These are phyloP conservation scores for Lecanicillium sp. DNA, from an alignment of 2,329 filamentous ascomycete species.

Conservation along the genomic window DNA sequence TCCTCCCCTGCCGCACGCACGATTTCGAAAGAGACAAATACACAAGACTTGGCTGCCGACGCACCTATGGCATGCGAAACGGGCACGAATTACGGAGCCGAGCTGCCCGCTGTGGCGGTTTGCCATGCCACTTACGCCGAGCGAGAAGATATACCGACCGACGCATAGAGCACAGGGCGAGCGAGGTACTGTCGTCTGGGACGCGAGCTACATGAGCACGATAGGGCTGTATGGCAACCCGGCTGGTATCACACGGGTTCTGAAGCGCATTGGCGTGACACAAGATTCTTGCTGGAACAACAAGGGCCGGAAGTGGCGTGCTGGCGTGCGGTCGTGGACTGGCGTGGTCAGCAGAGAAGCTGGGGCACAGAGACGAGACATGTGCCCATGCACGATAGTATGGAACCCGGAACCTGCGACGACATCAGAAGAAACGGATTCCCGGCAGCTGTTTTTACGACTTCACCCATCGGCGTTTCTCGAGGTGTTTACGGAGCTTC, in stretches of 20 bases:
- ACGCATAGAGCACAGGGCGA: conserved; percentile 73
- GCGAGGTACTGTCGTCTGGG: conserved; percentile 78
- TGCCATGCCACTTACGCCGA: conserved; percentile 75
- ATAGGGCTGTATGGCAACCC: conserved; percentile 66
- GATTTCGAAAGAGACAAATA: conserved; percentile 77
- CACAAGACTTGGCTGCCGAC: conserved; percentile 93
- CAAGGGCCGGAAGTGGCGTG: conserved; percentile 64
- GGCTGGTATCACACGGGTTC: conserved; percentile 54
- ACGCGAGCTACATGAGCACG: conserved; percentile 89
- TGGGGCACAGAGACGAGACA: conserved; percentile 43
- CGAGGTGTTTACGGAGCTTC: conserved; percentile 57
- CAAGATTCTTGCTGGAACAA: conserved; percentile 54
- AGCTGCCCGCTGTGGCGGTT: conserved; percentile 84
- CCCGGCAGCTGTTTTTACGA: conserved; percentile 55
- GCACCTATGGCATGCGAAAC: conserved; percentile 88
- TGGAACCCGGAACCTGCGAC: conserved; percentile 52
- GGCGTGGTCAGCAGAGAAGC: conserved; percentile 45
- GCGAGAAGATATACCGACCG: conserved; percentile 80
- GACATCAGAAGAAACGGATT: conserved; percentile 15
- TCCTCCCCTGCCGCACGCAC: conserved; percentile 46
- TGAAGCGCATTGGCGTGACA: conserved; percentile 57
- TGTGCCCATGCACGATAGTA: conserved; percentile 66
- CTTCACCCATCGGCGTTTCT: conserved; percentile 77
- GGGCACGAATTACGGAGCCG: conserved; percentile 78
- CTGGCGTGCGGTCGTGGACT: conserved; percentile 40